Evolutionary conservation across 139 green algal species (phyloP).

Genomic region (Parachlorella kessleri): DNA sequence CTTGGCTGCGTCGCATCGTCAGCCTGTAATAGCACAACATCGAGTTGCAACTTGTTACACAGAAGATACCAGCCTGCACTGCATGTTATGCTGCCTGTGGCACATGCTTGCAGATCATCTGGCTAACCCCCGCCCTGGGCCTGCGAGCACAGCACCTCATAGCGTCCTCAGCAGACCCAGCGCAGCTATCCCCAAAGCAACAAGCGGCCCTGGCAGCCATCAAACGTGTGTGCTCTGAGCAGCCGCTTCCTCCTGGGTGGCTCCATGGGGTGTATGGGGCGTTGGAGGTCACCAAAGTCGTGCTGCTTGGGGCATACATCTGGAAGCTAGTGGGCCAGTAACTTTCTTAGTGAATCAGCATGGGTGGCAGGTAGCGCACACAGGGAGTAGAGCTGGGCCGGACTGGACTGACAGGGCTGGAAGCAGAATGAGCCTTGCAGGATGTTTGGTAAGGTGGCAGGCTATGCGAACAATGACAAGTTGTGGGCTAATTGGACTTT

Average conservation of each 20-base stretch:
- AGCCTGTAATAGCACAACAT: too few relatives aligned
- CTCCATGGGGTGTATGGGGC: slow-evolving; percentile 6
- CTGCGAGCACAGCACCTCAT: neutral
- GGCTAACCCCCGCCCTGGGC: slow-evolving; percentile 3
- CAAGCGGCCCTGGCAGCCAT: slow-evolving; percentile 1
- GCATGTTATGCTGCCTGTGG: too few relatives aligned
- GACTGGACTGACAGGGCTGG: neutral
- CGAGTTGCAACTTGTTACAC: too few relatives aligned
- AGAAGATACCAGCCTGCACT: too few relatives aligned
- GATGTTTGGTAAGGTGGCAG: too few relatives aligned
- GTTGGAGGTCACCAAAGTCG: slow-evolving; percentile 1
- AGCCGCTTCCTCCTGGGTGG: neutral
- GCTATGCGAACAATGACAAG: too few relatives aligned
- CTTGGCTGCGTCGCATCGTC: too few relatives aligned
- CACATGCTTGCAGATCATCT: neutral
- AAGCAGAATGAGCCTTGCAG: neutral
- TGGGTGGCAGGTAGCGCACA: too few relatives aligned
- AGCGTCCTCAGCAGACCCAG: neutral
- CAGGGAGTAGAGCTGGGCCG: neutral
- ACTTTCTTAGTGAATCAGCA: too few relatives aligned
- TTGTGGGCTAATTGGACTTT: too few relatives aligned
- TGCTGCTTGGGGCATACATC: neutral
- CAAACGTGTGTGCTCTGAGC: neutral
- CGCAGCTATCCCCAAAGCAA: neutral
- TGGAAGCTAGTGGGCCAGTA: slow-evolving; percentile 3